Evolutionary conservation across 2,329 filamentous ascomycete species (phyloP), one percentile per base, ranked within the genome.

Genomic region (Xylariaceae sp.): DNA sequence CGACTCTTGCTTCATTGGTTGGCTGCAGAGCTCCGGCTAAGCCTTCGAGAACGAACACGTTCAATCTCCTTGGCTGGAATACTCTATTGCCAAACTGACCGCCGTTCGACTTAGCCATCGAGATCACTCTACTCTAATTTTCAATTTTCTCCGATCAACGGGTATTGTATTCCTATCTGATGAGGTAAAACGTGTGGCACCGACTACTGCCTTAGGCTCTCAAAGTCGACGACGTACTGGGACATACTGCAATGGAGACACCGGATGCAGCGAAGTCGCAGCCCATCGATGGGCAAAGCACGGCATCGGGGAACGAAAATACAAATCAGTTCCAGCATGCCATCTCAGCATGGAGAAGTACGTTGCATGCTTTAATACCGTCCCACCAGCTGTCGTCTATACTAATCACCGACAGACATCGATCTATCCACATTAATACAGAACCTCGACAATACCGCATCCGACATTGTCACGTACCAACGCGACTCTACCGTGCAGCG

Each of bases 291-390:
- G 65, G 58, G 44, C 61, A 63, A 9, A 53, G 59, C 35, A 50
- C 63, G 43, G 66, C 53, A 23, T 62, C 67, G 20, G 65, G 65
- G 7, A 67, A 69, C 13, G 83, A 86, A 42, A 83, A 82, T 29
- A 86, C 88, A 64, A 97, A 96, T 78, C 97, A 96, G 74, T 99
- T 99, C 72, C 94, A 99, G 73, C 89, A 88, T 70, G 94, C 94
- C 51, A 96, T 99, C 64, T 90, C 91, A 59, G 90, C 92, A 71
- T 99, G 94, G 94, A 87, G 94, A 78, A 92, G 92, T 96, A 83
- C 55, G 78, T 59, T 35, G 41, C 54, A 32, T 41, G 30, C 20
- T 46, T 24, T 42, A 30, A 50, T 54, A 27, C 29, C 48, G 39
- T 43, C 40, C 42, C 48, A 26, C 45, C 29, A 32, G 46, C 37